Evolutionary conservation across 2,329 filamentous ascomycete genomes (phyloP), one percentile per base, ranked within the genome.

Genomic region (Chalaropsis ovoidea): DNA sequence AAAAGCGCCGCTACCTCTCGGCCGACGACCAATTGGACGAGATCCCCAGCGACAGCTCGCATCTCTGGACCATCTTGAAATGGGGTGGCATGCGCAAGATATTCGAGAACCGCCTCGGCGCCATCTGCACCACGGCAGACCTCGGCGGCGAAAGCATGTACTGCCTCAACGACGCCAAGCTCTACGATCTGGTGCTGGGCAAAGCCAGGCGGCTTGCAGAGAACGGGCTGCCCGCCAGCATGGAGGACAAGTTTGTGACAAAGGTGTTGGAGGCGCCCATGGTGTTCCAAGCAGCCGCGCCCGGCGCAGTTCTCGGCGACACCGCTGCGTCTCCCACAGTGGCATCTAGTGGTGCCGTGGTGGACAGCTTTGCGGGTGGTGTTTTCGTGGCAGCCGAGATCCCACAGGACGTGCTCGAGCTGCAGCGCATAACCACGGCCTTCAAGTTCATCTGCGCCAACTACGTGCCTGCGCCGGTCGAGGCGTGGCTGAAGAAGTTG

Each of bases 131-230:
- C 71, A 87, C 82, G 0, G 87, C 95, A 11, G 87, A 94, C 42
- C 89, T 88, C 0, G 89, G 88, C 15, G 89, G 89, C 68, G 91
- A 96, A 74, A 83, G 77, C 65, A 90, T 96, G 89, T 96, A 88
- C 74, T 84, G 90, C 13, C 77, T 95, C 27, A 94, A 81, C 70
- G 81, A 88, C 71, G 76, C 79, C 13, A 95, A 91, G 72, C 80
- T 96, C 0, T 71, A 87, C 6, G 72, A 75, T 1, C 80, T 86
- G 65, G 72, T 97, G 0, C 69, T 92, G 6, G 72, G 75, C 19
- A 97, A 96, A 74, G 90, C 91, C 4, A 79, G 80, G 68, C 79
- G 79, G 4, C 87, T 95, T 80, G 79, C 80, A n/a, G 75, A 77
- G 3, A 77, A 76, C 0, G 84, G 85, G 0, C 76, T 97, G 10